Percentiles rank a stretch among this genome's conserved stretches.
These are phyloP conservation scores for Phytophthora sp. DNA, from an alignment of 352 stramenopile species.

Conservation along the genomic window DNA sequence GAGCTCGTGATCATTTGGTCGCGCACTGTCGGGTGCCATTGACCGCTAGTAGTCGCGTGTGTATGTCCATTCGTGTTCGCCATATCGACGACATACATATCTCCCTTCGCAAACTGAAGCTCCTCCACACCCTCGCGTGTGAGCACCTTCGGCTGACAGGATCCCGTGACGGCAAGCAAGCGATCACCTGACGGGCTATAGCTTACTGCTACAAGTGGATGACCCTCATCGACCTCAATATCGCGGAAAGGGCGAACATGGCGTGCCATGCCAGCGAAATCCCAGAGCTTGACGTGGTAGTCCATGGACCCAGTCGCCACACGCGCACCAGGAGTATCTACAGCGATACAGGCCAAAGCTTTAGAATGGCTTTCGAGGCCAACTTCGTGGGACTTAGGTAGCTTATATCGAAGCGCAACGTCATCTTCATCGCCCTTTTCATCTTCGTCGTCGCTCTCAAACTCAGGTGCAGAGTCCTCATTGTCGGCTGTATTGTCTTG, in stretches of 20 bases:
- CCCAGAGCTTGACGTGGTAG: slow-evolving; percentile 88
- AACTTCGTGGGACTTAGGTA: slow-evolving; percentile 79
- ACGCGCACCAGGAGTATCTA: slow-evolving; percentile 70
- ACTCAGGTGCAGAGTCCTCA: slow-evolving; percentile 12
- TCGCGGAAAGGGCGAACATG: slow-evolving; percentile 83
- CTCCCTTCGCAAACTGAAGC: slow-evolving; percentile 80
- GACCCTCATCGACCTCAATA: slow-evolving; percentile 80
- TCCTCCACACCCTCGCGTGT: slow-evolving; percentile 81
- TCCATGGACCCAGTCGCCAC: slow-evolving; percentile 85
- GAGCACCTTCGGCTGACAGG: slow-evolving; percentile 80
- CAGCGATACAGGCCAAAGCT: slow-evolving; percentile 65
- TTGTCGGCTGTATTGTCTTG: slow-evolving; percentile 11
- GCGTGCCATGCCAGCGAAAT: slow-evolving; percentile 87
- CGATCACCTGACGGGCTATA: slow-evolving; percentile 84
- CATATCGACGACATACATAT: slow-evolving; percentile 91
- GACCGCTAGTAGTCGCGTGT: slow-evolving; percentile 67
- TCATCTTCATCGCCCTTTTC: slow-evolving; percentile 50
- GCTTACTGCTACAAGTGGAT: slow-evolving; percentile 77
- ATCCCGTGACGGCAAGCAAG: slow-evolving; percentile 69
- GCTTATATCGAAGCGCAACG: slow-evolving; percentile 65
- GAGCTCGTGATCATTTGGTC: slow-evolving; percentile 86
- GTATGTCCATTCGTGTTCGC: slow-evolving; percentile 85
- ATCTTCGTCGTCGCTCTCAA: slow-evolving; percentile 43
- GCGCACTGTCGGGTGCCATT: slow-evolving; percentile 71
- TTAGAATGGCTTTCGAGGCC: slow-evolving; percentile 65